Evolutionary conservation across 139 green algal genomes (phyloP), one percentile per base, ranked within the genome.

Genomic region (Coccomyxa sp.): DNA sequence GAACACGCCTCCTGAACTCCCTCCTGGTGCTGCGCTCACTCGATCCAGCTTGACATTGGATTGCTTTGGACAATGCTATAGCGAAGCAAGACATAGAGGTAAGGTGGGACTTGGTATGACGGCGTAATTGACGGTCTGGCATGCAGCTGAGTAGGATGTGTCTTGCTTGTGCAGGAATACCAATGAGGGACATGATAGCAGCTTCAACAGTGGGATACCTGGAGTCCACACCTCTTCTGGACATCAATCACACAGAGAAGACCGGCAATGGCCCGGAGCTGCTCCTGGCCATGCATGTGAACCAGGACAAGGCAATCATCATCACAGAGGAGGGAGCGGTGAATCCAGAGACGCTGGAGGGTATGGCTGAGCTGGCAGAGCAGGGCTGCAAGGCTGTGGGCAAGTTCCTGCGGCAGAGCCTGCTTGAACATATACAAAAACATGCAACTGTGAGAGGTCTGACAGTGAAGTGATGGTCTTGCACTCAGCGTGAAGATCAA

Each of bases 211-310:
- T 85, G 0, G 94, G 94, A 7, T 96, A 94, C 81, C 84, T 98
- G 39, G 89, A 97, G 58, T 81, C 77, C 35, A 96, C 87, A 0
- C 79, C 90, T 0, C 83, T 99, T 74, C 84, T 99, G 76, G 95
- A 97, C 78, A 75, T 97, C 34, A 99, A 98, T 80, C 95, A 95
- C 78, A 70, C 89, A 16, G 95, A 98, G 78, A 95, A 97, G 39
- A 50, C 78, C 7, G 92, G 88, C 6, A 90, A 88, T 0, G 93
- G 93, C 0, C 92, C 92, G 8, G 91, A 97, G 77, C 77, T 97
- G 44, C 82, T 81, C 0, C 78, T 97, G 8, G 95, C 89, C 0
- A 50, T 95, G 64, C 93, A 95, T 38, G 85, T 89, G 1, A 86
- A 87, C 39, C 64, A 85, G 6, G 84, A 91, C 75, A 85, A 84